Conservation (phyloP, 176 grass and related monocot species). For the Saccharum spontaneum region DNA sequence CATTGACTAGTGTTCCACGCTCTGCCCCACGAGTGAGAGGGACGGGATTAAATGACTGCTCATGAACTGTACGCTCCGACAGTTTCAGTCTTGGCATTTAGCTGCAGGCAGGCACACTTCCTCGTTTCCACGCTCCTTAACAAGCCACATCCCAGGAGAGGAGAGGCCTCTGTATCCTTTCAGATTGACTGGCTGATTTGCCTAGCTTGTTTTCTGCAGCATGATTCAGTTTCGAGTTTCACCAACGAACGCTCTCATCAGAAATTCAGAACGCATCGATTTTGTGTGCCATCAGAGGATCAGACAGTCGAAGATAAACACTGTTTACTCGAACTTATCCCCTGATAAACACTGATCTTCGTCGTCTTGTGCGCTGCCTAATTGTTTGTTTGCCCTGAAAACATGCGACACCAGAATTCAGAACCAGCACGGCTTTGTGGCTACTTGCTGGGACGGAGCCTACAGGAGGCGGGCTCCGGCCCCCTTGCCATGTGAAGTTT, state of each 20-base stretch:
- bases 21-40: conserved; percentile 4
- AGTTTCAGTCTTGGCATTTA: conserved; percentile 24
- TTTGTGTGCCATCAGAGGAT: neutral
- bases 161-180: conserved; percentile 11
- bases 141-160: conserved; percentile 13
- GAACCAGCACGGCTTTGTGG: neutral
- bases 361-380: conserved; percentile 1
- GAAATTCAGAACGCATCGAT: neutral
- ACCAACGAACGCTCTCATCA: neutral
- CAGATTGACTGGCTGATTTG: neutral
- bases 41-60: conserved; percentile 15
- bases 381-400: neutral
- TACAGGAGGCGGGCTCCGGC: no score
- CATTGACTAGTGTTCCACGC: conserved; percentile 31
- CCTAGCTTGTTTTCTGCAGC: neutral
- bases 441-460: neutral
- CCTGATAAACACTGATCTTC: neutral
- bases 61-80: neutral
- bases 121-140: conserved; percentile 9
- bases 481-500: no score
- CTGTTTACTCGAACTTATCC: conserved; percentile 23
- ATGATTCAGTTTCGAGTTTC: conserved; percentile 6
- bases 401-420: conserved; percentile 14
- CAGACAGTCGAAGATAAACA: neutral
- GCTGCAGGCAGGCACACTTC: neutral